Base-by-base conservation (phyloP, 2,329 filamentous ascomycete genomes). In the Cryphonectria radicalis region DNA sequence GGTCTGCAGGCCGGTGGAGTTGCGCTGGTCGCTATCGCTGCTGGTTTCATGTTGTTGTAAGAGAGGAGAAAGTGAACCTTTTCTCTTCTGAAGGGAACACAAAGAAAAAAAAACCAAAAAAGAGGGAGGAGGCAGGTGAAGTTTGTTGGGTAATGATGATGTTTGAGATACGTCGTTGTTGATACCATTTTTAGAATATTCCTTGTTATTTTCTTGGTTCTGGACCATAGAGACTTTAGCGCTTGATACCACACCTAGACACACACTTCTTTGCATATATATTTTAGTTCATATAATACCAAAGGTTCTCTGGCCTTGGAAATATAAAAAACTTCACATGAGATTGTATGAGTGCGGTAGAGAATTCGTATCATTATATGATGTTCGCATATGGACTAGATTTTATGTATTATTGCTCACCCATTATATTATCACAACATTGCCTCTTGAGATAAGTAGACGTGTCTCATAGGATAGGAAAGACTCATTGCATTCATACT, bases 1-100 rank as follows among this genome's bases (percentile, higher is more conserved):
- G 37, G 37, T 13, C 40, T 68, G 22, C 67, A 53, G 55, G 71
- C 66, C 40, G 42, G 69, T 63, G 66, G 63, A 10, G 22, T 69
- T 57, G 69, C 69, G 71, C 71, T 73, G 71, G 71, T 50, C 66
- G 69, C 46, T 10, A 25, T 71, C 14, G 71, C 62, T 66, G n/a
- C 19, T 14, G 71, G 69, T 22, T 57, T 66, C 32, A 46, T 69
- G n/a, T 67, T 73, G 60, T 37, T 73, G 62, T 57, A 71, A 67
- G 50, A 40, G 57, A 17, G 37, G 28, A 7, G 6, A 19, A 55
- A 10, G 10, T 3, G 32, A 28, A 62, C 11, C 8, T 40, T 40
- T 11, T 40, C 37, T 13, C 8, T 42, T 22, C 8, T 53, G 22
- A 53, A n/a, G 22, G 46, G 19, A 5, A 40, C 37, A 40, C 37